phyloP scores from a whole-genome alignment of 331 rosid genomes.

The Prunus yedoensis region DNA sequence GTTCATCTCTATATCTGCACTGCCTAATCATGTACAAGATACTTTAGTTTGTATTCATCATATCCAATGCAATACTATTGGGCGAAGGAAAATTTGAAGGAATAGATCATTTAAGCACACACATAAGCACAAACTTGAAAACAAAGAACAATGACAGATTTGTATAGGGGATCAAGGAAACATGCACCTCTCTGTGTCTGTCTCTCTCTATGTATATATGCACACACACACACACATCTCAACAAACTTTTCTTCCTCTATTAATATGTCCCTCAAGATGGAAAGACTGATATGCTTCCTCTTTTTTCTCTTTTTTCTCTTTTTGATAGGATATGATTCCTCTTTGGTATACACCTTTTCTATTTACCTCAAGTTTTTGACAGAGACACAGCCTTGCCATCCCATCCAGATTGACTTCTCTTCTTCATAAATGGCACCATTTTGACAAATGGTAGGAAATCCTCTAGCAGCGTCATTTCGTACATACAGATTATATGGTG shows the following conservation, averaged over 20 bases:
- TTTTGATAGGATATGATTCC: background rate
- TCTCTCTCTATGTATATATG: no score
- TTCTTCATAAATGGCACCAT: background rate
- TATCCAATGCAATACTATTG: background rate
- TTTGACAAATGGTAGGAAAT: background rate
- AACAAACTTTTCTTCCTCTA: background rate
- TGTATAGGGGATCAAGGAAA: no score
- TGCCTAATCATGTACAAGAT: background rate
- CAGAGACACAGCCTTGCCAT: background rate
- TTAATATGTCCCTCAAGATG: background rate
- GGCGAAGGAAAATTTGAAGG: background rate
- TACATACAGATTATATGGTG: no score
- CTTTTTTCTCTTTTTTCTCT: background rate
- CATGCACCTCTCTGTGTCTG: no score
- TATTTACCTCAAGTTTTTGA: background rate
- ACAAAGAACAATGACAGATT: no score
- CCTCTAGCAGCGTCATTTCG: background rate
- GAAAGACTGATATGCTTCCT: background rate
- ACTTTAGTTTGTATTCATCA: background rate
- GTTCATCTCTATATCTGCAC: slow-evolving; percentile 1
- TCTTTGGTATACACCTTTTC: background rate
- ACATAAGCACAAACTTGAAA: no score
- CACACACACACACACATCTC: no score
- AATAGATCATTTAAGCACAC: background rate
- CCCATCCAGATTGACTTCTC: background rate